phyloP scores from a whole-genome alignment of 495 filamentous ascomycete genomes.

The Hypoxylon cercidicola region DNA sequence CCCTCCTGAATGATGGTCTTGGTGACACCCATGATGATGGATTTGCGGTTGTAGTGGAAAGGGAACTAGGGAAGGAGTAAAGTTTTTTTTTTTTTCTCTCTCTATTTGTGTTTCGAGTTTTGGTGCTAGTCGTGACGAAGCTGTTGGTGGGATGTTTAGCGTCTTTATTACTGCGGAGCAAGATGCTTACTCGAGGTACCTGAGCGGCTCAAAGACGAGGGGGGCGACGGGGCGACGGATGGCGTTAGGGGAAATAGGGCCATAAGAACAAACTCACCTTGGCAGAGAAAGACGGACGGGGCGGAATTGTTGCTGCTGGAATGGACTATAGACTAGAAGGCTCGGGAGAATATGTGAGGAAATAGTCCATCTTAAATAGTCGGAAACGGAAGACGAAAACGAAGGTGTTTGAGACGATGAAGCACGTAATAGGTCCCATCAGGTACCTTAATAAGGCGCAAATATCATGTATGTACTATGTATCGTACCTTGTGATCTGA shows the following conservation, averaged over 20 bases:
- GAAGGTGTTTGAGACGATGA: slow-evolving; percentile 38
- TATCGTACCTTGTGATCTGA: slow-evolving; percentile 1
- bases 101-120: slow-evolving; percentile 5
- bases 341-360: slow-evolving; percentile 19
- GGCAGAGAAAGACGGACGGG: slow-evolving; percentile 5
- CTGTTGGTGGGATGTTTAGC: slow-evolving; percentile 35
- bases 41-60: slow-evolving; percentile 3
- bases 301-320: slow-evolving; percentile 10
- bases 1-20: slow-evolving; percentile 58
- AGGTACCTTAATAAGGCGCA: slow-evolving; percentile 41
- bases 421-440: slow-evolving; percentile 44
- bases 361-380: slow-evolving; percentile 38
- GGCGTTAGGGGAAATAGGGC: slow-evolving; percentile 3
- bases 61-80: not conserved
- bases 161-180: slow-evolving; percentile 35
- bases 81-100: slow-evolving; percentile 6
- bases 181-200: slow-evolving; percentile 7
- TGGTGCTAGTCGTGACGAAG: slow-evolving; percentile 21
- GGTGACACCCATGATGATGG: slow-evolving; percentile 59
- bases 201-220: slow-evolving; percentile 23
- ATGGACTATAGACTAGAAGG: slow-evolving; percentile 11
- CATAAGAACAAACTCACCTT: slow-evolving; percentile 20
- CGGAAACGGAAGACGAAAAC: slow-evolving; percentile 33
- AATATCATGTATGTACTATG: slow-evolving; percentile 27
- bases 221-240: not conserved